These are phyloP conservation scores for Ustilago loliicola DNA, from an alignment of 1,284 basidiomycete genomes.

Conservation along the genomic window DNA sequence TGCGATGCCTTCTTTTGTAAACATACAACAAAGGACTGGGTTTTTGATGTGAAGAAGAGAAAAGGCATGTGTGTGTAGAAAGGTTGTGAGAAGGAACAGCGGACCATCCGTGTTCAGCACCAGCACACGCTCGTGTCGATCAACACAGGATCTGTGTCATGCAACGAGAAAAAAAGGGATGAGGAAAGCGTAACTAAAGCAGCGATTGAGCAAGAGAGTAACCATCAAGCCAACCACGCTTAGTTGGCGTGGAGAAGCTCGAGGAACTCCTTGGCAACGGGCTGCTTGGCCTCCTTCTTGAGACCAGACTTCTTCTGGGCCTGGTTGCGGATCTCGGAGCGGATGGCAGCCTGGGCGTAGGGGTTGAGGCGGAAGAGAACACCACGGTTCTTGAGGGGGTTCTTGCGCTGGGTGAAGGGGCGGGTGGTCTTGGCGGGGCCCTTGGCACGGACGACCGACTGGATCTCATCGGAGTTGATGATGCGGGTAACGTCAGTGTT, in stretches of 20 bases:
- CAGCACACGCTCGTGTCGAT: slow-evolving; percentile 14
- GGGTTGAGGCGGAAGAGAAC: slow-evolving; percentile 99
- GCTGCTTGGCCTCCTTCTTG: slow-evolving; percentile 68
- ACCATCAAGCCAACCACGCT: slow-evolving; percentile 17
- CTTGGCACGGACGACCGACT: slow-evolving; percentile 88
- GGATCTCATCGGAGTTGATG: slow-evolving; percentile 80
- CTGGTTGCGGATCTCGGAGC: slow-evolving; percentile 66
- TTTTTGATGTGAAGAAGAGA: slow-evolving; percentile 13
- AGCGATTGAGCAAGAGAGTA: slow-evolving; percentile 8
- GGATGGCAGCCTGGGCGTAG: slow-evolving; percentile 79
- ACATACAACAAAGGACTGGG: slow-evolving; percentile 49
- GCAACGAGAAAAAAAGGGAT: slow-evolving; percentile 16
- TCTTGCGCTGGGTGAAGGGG: slow-evolving; percentile 99
- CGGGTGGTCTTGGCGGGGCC: slow-evolving; percentile 85
- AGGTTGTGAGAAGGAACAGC: slow-evolving; percentile 7
- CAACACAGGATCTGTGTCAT: slow-evolving; percentile 20
- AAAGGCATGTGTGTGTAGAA: slow-evolving; percentile 11
- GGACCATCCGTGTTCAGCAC: slow-evolving; percentile 3
- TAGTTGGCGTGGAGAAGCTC: slow-evolving; percentile 75
- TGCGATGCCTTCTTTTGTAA: slow-evolving; percentile 9
- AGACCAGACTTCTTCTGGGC: slow-evolving; percentile 61
- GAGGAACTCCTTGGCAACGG: slow-evolving; percentile 88
- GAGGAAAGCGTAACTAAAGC: slow-evolving; percentile 5
- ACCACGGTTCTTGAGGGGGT: slow-evolving; percentile 90
- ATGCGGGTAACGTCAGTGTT: slow-evolving; percentile 97